Base-by-base conservation (phyloP, 2,329 filamentous ascomycete species). In the Mariannaea elegans region DNA sequence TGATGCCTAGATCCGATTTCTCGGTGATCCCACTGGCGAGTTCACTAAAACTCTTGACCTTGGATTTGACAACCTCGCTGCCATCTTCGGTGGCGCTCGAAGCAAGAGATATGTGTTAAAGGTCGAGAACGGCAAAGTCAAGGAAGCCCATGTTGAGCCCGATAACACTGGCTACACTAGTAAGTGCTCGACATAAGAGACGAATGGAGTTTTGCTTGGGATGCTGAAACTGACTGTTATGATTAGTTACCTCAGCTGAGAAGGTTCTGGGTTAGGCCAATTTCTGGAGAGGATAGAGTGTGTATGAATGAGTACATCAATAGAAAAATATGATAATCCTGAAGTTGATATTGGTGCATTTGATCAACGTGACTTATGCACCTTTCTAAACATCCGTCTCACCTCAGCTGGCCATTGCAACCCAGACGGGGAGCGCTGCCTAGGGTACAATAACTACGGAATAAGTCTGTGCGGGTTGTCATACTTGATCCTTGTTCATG, bases 71-170 rank as follows among this genome's bases (percentile, higher is more conserved):
- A 71, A 67, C 10, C 51, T 54, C 42, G 82, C 85, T 12, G 82
- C 90, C 54, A 87, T 97, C 75, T 95, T 98, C 71, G 94, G 94
- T 41, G 89, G 90, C 69, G 81, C 86, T 69, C 88, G 94, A 65
- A 90, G 91, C 78, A 97, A 97, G 87, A 87, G 94, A 49, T 97
- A 97, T 73, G 93, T 91, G 18, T 82, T 97, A 54, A 84, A 94
- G 50, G 81, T 96, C 51, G 89, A 97, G 80, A 81, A 96, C 70
- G 94, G 94, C 67, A 93, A 92, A 79, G 91, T 97, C 69, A 90
- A 90, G 78, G 86, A 89, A 71, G 85, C 90, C 18, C 87, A 93
- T 70, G 87, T 97, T 51, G 94, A 97, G 83, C 90, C 93, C 10
- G 94, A 97, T 77, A 94, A 91, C 79, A 95, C 91, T 36, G 92